phyloP scores from a whole-genome alignment of 495 filamentous ascomycete species.

The Aspergillus campestris region DNA sequence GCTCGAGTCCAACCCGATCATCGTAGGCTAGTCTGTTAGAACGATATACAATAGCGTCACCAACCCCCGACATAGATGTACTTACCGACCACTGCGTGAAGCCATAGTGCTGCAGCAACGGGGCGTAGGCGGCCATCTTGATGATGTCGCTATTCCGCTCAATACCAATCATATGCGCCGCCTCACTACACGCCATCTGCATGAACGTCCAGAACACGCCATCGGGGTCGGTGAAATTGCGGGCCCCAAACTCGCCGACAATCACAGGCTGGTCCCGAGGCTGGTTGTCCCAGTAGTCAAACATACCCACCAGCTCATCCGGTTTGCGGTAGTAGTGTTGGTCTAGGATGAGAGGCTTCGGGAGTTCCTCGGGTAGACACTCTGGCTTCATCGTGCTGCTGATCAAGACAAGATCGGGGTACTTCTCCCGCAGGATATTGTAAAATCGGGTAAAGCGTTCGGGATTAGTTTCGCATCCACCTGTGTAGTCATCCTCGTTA shows the following conservation, averaged over 20 bases:
- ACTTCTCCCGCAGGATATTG: slow-evolving; percentile 34
- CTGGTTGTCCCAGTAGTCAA: slow-evolving; percentile 47
- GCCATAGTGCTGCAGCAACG: slow-evolving; percentile 38
- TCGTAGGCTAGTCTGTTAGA: slow-evolving; percentile 16
- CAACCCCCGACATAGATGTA: neutral
- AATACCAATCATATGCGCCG: slow-evolving; percentile 57
- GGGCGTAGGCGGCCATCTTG: slow-evolving; percentile 45
- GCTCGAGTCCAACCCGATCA: slow-evolving; percentile 36
- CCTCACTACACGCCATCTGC: slow-evolving; percentile 56
- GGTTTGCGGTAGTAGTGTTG: slow-evolving; percentile 44
- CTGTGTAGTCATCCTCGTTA: slow-evolving; percentile 46
- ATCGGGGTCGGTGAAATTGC: slow-evolving; percentile 35
- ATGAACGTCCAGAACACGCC: slow-evolving; percentile 33
- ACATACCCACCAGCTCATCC: slow-evolving; percentile 41
- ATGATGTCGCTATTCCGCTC: slow-evolving; percentile 57
- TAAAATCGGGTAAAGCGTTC: slow-evolving; percentile 40
- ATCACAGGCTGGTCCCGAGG: slow-evolving; percentile 36
- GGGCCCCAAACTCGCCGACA: slow-evolving; percentile 48
- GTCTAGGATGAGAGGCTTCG: slow-evolving; percentile 34
- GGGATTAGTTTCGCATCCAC: slow-evolving; percentile 31
- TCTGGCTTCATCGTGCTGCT: slow-evolving; percentile 28
- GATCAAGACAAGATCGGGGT: slow-evolving; percentile 38
- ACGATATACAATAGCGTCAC: neutral
- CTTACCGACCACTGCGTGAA: slow-evolving; percentile 33
- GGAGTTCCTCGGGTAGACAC: slow-evolving; percentile 20